These are phyloP conservation scores for Talaromyces ruber DNA, from an alignment of 495 filamentous ascomycete species.

Conservation along the genomic window DNA sequence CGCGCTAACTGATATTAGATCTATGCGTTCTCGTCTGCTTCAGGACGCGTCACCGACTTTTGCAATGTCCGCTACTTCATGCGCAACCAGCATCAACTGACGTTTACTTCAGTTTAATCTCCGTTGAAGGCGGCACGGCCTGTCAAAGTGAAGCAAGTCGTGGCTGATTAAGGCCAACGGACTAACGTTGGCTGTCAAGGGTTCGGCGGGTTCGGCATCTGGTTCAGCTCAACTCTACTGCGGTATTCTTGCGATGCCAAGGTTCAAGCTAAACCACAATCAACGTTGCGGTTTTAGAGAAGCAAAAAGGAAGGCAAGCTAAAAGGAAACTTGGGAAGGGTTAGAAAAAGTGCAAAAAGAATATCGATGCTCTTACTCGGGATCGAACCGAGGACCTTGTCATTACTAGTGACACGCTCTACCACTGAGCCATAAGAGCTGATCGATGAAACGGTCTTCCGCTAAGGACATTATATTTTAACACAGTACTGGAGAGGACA, in stretches of 20 bases:
- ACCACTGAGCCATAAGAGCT: neutral
- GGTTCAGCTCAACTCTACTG: neutral
- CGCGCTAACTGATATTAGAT: neutral
- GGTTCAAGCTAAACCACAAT: neutral
- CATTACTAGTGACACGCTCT: slow-evolving; percentile 2
- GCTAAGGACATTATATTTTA: neutral
- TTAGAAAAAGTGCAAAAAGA: neutral
- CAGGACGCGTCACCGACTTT: neutral
- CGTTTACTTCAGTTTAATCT: neutral
- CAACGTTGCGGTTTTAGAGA: too few species aligned
- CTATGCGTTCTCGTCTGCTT: neutral
- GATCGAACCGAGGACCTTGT: neutral
- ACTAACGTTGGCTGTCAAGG: neutral
- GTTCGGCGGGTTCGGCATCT: neutral
- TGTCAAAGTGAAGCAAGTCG: neutral
- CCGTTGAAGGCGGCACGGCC: neutral
- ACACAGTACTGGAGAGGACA: neutral
- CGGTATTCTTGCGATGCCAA: neutral
- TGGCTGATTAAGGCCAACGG: too few species aligned
- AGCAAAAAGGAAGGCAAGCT: neutral
- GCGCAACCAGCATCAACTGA: neutral
- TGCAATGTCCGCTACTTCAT: neutral
- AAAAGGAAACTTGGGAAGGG: too few species aligned
- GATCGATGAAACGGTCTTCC: slow-evolving; percentile 5
- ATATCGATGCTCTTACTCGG: neutral